These are phyloP conservation scores for Boletus rubroflammeus DNA, from an alignment of 768 basidiomycete genomes.

Conservation along the genomic window DNA sequence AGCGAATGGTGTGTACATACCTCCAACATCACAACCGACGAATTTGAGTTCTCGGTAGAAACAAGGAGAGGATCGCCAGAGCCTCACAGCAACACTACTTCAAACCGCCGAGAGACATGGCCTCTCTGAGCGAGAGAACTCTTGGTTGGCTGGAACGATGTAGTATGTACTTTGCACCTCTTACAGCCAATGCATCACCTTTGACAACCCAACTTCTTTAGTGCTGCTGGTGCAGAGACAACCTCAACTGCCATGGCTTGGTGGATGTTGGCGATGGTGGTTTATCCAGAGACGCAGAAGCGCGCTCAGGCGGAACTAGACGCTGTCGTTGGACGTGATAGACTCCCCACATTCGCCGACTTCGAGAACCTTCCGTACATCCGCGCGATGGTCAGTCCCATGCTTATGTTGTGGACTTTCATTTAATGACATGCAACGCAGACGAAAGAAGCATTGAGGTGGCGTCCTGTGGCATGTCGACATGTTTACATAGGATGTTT, in stretches of 20 bases:
- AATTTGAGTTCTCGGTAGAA: not conserved
- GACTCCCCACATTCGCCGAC: conserved; percentile 16
- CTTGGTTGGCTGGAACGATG: no score
- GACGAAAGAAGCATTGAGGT: conserved; percentile 9
- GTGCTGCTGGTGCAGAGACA: conserved; percentile 5
- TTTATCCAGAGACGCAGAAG: conserved; percentile 25
- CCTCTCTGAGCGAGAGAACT: no score
- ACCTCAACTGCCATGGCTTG: conserved; percentile 10
- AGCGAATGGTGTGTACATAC: not conserved
- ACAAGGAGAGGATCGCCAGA: not conserved
- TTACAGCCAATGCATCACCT: not conserved
- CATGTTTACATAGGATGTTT: not conserved
- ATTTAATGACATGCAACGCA: not conserved
- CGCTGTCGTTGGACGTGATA: conserved; percentile 17
- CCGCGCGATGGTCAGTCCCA: conserved; percentile 2
- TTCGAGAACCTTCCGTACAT: conserved; percentile 6
- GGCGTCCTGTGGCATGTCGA: conserved; percentile 1
- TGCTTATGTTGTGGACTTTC: no score
- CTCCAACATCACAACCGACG: not conserved
- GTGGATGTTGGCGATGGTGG: conserved; percentile 24
- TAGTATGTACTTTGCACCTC: conserved; percentile 3
- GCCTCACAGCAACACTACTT: not conserved
- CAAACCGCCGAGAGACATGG: conserved; percentile 1
- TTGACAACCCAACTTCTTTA: not conserved
- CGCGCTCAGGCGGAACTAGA: conserved; percentile 26